Base-by-base conservation (phyloP, 73 alveolate genomes). In the Tetrahymena thermophila region DNA sequence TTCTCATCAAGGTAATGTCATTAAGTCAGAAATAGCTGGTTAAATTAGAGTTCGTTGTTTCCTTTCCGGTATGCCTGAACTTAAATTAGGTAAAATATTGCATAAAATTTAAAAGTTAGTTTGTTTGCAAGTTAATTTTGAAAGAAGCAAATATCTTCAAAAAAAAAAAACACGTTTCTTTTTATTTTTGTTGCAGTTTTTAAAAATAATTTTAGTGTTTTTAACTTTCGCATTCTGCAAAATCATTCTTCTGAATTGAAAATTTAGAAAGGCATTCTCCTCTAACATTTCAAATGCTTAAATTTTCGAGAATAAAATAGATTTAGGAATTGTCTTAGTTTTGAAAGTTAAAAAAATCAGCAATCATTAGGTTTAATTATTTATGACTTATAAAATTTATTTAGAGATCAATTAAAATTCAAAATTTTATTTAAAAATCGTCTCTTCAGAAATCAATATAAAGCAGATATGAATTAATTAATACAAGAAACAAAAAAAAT, bases 51-150 rank as follows among this genome's bases (percentile, higher is more conserved):
- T 94, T 58, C 95, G 96, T 89, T 95, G 98, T 43, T 94, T 97
- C 96, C 93, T 94, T 44, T 71, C 98, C 85, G 99, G 99, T 35
- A 98, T 98, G 99, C 99, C 99, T 8, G 98, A 97, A 94, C 97
- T 98, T 85, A 98, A 98, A 96, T 96, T 98, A 71, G 89, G 89
- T 71, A 71, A 71, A 28, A 28, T 71, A 71, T 71, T 71, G 40
- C 40, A 2, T 71, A 19, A n/a, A 25, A 71, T 71, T 71, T 71
- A 10, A 71, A 28, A 11, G 6, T 71, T 1, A n/a, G 40, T 71
- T 71, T 50, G 40, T 71, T 71, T 50, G 31, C 37, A 3, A 42
- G 8, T 25, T 7, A 8, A 71, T 25, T 10, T 58, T 58, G 19
- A 28, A 71, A 25, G 89, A 71, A 56, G 85, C 25, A 19, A 31